Percentiles rank a stretch among this genome's conserved stretches.
phyloP scores from a whole-genome alignment of 1,284 basidiomycete genomes.

The Irpex rosettiformis region DNA sequence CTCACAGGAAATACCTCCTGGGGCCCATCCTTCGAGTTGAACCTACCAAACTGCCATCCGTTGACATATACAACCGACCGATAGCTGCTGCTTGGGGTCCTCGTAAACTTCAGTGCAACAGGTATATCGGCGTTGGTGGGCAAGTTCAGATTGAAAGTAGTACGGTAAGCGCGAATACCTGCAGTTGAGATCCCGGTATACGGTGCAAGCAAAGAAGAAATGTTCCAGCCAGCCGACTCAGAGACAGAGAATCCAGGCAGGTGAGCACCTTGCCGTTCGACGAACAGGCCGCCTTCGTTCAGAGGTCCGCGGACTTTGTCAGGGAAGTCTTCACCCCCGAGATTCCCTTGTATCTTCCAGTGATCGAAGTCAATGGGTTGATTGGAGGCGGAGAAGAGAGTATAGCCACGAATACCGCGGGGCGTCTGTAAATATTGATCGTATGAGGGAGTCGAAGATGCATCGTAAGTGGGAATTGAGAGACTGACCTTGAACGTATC shows the following conservation, averaged over 20 bases:
- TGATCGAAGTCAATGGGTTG: conserved; percentile 30
- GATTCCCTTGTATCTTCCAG: conserved; percentile 52
- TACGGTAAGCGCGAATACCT: conserved; percentile 41
- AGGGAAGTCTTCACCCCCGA: conserved; percentile 30
- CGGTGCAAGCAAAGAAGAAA: conserved; percentile 29
- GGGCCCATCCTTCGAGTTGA: conserved; percentile 19
- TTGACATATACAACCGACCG: conserved; percentile 38
- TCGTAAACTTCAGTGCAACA: conserved; percentile 39
- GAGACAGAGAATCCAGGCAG: conserved; percentile 42
- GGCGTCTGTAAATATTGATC: conserved; percentile 35
- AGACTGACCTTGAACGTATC: conserved; percentile 26
- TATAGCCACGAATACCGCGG: conserved; percentile 45
- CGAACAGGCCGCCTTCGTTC: conserved; percentile 51
- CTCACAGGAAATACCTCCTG: conserved; percentile 23
- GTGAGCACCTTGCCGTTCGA: conserved; percentile 45
- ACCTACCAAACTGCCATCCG: conserved; percentile 43
- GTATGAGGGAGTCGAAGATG: conserved; percentile 22
- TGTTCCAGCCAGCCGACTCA: conserved; percentile 10
- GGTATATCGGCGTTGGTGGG: conserved; percentile 37
- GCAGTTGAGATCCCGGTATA: conserved; percentile 31
- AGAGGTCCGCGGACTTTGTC: conserved; percentile 41
- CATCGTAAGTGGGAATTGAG: neutral
- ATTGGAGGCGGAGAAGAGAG: conserved; percentile 28
- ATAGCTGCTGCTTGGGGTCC: conserved; percentile 32
- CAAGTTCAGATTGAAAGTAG: conserved; percentile 39